phyloP scores from a whole-genome alignment of 805 yeast species.

The Candida pseudofarinosa region DNA sequence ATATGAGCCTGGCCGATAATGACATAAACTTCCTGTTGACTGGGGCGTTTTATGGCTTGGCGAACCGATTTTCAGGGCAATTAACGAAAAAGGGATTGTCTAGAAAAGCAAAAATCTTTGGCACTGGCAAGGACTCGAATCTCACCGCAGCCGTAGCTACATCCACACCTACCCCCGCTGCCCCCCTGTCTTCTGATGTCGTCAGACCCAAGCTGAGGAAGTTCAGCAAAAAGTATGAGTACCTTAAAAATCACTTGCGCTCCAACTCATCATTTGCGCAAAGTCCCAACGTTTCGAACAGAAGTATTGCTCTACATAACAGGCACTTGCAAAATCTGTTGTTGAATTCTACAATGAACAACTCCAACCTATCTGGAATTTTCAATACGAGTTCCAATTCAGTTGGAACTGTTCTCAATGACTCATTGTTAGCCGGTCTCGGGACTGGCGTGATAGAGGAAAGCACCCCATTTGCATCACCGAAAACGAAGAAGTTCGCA shows the following conservation, averaged over 20 bases:
- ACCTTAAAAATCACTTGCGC: conserved; percentile 26
- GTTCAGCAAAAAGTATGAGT: conserved; percentile 17
- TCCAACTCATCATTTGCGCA: conserved; percentile 1
- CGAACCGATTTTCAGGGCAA: conserved; percentile 21
- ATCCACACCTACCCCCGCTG: neutral
- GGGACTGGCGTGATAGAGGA: conserved; percentile 36
- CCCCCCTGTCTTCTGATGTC: neutral
- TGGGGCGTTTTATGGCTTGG: conserved; percentile 19
- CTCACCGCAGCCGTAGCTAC: neutral
- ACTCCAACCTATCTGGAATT: conserved; percentile 9
- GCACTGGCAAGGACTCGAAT: conserved; percentile 1
- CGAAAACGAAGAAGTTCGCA: conserved; percentile 13
- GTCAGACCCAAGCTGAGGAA: neutral
- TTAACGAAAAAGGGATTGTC: conserved; percentile 27
- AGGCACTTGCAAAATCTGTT: conserved; percentile 1
- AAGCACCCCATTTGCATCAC: conserved; percentile 34
- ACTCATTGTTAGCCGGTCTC: conserved; percentile 30
- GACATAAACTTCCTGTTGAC: conserved; percentile 24
- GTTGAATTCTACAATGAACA: conserved; percentile 12
- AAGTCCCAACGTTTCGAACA: conserved; percentile 4
- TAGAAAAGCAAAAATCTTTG: conserved; percentile 12
- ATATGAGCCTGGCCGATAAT: conserved; percentile 26
- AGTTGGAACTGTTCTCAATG: conserved; percentile 11
- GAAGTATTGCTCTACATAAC: conserved; percentile 5
- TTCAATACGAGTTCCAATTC: conserved; percentile 11